Evolutionary conservation across 305 asterid genomes (phyloP), one percentile per base, ranked within the genome.

Genomic region (Solanum hybrid): DNA sequence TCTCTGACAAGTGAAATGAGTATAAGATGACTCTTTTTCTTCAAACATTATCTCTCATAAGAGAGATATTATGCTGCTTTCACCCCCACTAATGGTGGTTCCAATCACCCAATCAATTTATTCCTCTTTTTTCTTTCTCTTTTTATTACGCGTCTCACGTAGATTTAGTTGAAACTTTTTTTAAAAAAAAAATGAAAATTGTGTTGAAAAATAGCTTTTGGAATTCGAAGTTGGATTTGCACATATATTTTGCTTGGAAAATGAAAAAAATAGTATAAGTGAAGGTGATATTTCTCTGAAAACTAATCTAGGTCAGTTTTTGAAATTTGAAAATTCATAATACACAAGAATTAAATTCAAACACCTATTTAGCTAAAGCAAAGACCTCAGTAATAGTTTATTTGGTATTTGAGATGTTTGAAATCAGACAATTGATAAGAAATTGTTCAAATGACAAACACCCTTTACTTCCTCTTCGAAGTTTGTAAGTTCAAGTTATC

Each of bases 1-100:
- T 84, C 76, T 84, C 88, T 84, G 88, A 84, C 88, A 84, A 84
- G 88, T 51, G 88, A 51, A 72, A 84, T 84, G 38, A 84, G 76
- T 84, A 84, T 51, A 51, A 27, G 70, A 83, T 41, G 41, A 84
- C 76, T 3, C 75, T 51, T 51, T 36, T 31, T 51, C 76, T 51
- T 51, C 76, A 31, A 31, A 84, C 41, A 27, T 29, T 45, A 84
- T 51, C 31, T 84, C 10, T 51, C 12, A 32, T 51, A 27, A 8
- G 15, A 83, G 57, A 83, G 36, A 41, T 83, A 41, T 41, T 41
- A 29, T 82, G 87, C 27, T 81, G 72, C 27, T 84, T 31, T 36
- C 88, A 20, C 76, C 3, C 88, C 88, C 73, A 83, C 29, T 29
- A 51, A 17, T 84, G 38, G 27, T 51, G 6, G 15, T 41, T 83